Evolutionary conservation across 352 stramenopile species (phyloP).

Genomic region (Globisporangium ultimum): DNA sequence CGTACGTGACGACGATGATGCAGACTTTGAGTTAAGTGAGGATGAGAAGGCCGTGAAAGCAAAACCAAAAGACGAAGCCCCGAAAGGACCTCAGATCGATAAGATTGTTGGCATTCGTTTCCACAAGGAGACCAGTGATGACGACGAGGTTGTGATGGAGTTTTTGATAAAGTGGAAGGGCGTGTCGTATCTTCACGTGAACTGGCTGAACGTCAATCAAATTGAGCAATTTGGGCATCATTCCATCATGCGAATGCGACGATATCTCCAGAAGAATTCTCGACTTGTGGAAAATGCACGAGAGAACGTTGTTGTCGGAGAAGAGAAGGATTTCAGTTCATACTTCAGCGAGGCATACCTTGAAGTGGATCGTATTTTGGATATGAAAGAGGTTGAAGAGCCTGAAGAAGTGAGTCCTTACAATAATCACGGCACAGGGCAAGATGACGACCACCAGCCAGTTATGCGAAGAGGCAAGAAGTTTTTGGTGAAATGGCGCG

Average conservation of each 20-base stretch:
- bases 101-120: conserved; percentile 91
- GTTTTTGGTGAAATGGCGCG: conserved; percentile 91
- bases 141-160: conserved; percentile 83
- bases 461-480: conserved; percentile 83
- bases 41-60: conserved; percentile 43
- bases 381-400: conserved; percentile 75
- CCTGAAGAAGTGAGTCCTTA: conserved; percentile 72
- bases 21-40: conserved; percentile 60
- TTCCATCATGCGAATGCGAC: conserved; percentile 78
- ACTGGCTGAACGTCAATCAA: conserved; percentile 95
- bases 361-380: conserved; percentile 82
- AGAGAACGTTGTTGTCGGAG: conserved; percentile 67
- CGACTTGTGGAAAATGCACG: conserved; percentile 71
- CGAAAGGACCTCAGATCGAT: conserved; percentile 88
- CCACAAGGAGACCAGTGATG: conserved; percentile 42
- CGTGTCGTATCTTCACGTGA: conserved; percentile 96
- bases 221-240: conserved; percentile 88
- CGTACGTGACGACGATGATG: conserved; percentile 76
- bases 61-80: conserved; percentile 27
- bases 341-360: conserved; percentile 85
- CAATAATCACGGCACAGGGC: conserved; percentile 39
- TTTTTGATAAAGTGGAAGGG: conserved; percentile 99
- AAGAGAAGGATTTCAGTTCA: conserved; percentile 73
- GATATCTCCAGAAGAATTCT: conserved; percentile 87
- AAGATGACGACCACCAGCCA: conserved; percentile 36